Evolutionary conservation across 208 protist genomes (phyloP).

Genomic region (Endotrypanum monterogeii): DNA sequence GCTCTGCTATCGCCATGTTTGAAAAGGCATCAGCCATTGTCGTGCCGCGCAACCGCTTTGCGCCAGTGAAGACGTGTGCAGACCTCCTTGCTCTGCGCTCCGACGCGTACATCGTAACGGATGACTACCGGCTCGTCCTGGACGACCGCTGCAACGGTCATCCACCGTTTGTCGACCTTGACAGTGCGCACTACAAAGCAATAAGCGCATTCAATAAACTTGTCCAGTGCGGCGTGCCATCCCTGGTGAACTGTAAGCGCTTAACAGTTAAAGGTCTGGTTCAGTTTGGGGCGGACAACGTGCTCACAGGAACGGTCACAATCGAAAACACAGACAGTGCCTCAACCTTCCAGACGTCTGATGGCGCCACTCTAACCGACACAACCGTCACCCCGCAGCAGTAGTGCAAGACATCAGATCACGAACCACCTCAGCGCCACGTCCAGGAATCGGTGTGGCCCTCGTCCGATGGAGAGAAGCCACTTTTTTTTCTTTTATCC

Average conservation of each 20-base stretch:
- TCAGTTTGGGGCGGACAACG: constrained; percentile 52
- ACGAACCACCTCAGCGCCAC: not conserved
- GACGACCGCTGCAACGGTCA: constrained; percentile 47
- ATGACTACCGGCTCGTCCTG: constrained; percentile 65
- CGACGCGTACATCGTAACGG: constrained; percentile 91
- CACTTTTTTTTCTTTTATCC: too few species aligned
- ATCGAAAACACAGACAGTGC: constrained; percentile 59
- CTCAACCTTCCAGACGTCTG: constrained; percentile 36
- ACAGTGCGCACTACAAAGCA: constrained; percentile 78
- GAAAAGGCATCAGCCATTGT: constrained; percentile 75
- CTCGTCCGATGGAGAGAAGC: too few species aligned
- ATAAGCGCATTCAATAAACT: constrained; percentile 67
- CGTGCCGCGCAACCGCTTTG: constrained; percentile 96
- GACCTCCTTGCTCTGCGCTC: constrained; percentile 98
- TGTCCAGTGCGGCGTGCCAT: constrained; percentile 61
- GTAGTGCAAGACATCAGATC: not conserved
- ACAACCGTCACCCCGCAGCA: constrained; percentile 29
- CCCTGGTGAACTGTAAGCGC: constrained; percentile 57
- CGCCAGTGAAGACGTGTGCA: constrained; percentile 97
- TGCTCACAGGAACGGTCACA: constrained; percentile 62
- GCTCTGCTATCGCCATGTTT: constrained; percentile 97
- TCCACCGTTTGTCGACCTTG: constrained; percentile 68
- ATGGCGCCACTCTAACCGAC: constrained; percentile 53
- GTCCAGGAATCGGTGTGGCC: constrained; percentile 6
- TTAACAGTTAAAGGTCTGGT: constrained; percentile 67